Percentiles rank a stretch among this genome's conserved stretches.
Evolutionary conservation across 192 early-diverging fungal genomes (phyloP).

Genomic region (Entomortierella chlamydospora): DNA sequence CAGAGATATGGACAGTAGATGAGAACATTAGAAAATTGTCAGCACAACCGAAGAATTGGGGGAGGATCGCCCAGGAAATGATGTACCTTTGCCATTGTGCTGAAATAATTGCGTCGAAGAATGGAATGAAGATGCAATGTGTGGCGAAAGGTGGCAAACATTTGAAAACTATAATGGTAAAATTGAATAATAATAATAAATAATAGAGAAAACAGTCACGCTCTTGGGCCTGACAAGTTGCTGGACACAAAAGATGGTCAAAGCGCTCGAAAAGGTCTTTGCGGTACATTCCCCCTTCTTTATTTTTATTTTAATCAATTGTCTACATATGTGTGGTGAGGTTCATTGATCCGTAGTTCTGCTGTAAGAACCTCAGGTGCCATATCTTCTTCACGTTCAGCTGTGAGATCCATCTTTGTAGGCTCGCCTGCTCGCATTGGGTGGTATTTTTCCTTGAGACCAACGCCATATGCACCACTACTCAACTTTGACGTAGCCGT

Average conservation of each 20-base stretch:
- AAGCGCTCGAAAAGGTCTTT: not conserved
- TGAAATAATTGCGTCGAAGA: not conserved
- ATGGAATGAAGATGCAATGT: slow-evolving; percentile 12
- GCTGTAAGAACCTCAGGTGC: slow-evolving; percentile 11
- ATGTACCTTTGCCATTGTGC: slow-evolving; percentile 38
- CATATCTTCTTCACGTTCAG: slow-evolving; percentile 6
- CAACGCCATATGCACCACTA: slow-evolving; percentile 5
- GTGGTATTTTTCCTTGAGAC: slow-evolving; percentile 18
- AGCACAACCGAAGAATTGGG: too few relatives aligned
- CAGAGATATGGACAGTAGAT: not conserved
- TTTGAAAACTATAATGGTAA: too few relatives aligned
- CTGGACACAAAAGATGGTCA: too few relatives aligned
- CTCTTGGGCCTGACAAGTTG: too few relatives aligned
- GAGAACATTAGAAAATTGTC: too few relatives aligned
- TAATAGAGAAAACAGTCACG: slow-evolving; percentile 4
- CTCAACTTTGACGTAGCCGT: not conserved
- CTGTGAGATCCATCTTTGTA: slow-evolving; percentile 2
- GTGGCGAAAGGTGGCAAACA: slow-evolving; percentile 21
- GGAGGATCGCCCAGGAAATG: too few relatives aligned
- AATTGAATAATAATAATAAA: not conserved
- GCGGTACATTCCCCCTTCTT: not conserved
- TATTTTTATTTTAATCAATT: slow-evolving; percentile 6
- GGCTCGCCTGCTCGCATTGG: slow-evolving; percentile 1
- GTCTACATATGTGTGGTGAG: slow-evolving; percentile 6
- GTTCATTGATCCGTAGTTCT: slow-evolving; percentile 26